Conservation (phyloP, 192 early-diverging fungal species). For the Linnemannia zychae region DNA sequence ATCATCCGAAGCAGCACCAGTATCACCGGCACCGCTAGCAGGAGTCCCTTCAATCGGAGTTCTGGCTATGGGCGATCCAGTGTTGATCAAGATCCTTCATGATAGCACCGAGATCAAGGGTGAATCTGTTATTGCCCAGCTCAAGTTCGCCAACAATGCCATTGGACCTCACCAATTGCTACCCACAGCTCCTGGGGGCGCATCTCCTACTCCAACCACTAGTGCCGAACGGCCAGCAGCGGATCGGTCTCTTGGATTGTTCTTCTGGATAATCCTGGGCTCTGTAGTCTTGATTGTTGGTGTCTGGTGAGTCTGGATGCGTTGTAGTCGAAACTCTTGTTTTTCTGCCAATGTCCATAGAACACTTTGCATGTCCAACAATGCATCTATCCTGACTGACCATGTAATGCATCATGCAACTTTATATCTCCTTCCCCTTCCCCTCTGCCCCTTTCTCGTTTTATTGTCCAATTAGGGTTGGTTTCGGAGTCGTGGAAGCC, state of each 20-base stretch:
- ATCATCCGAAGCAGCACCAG: background rate
- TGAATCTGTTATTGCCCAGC: slow-evolving; percentile 31
- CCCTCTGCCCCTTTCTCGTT: background rate
- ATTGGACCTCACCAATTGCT: slow-evolving; percentile 8
- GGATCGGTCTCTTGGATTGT: slow-evolving; percentile 35
- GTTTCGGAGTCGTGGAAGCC: slow-evolving; percentile 50
- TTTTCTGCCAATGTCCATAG: background rate
- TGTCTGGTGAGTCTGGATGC: slow-evolving; percentile 23
- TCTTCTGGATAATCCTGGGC: slow-evolving; percentile 45
- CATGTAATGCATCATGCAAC: background rate
- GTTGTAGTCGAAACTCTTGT: background rate
- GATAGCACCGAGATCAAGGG: slow-evolving; percentile 1
- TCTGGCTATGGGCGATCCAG: slow-evolving; percentile 27
- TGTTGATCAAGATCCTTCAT: slow-evolving; percentile 23
- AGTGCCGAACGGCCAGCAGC: slow-evolving; percentile 4
- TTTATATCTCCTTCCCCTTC: background rate
- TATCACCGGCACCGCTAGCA: background rate
- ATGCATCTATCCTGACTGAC: background rate
- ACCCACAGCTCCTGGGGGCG: background rate
- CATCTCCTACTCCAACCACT: background rate
- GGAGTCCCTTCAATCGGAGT: slow-evolving; percentile 15
- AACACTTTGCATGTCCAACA: background rate
- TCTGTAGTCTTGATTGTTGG: slow-evolving; percentile 44
- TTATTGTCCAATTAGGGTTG: slow-evolving; percentile 35
- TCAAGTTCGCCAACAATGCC: slow-evolving; percentile 28